These are phyloP conservation scores for Blumeria graminis DNA, from an alignment of 2,329 filamentous ascomycete genomes.

Conservation along the genomic window DNA sequence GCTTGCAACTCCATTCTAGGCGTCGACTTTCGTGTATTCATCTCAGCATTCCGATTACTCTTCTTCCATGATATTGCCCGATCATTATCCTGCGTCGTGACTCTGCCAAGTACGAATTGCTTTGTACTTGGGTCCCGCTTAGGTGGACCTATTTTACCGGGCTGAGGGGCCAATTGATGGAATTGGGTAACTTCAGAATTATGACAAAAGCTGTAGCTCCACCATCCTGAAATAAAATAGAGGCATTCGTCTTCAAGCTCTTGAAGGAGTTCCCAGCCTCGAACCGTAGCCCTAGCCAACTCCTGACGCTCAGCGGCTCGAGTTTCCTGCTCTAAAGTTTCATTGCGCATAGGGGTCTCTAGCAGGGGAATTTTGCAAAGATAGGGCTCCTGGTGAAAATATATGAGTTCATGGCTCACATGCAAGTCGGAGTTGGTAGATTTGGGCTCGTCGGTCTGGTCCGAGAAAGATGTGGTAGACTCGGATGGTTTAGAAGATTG, in stretches of 20 bases:
- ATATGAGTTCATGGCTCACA: slow-evolving; percentile 31
- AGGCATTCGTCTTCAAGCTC: slow-evolving; percentile 45
- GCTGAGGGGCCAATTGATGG: slow-evolving; percentile 38
- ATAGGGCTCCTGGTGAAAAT: slow-evolving; percentile 31
- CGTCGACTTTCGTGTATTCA: slow-evolving; percentile 8
- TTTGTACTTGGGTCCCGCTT: slow-evolving; percentile 38
- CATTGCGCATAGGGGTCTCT: slow-evolving; percentile 20
- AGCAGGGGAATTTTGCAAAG: slow-evolving; percentile 42
- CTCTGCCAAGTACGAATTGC: slow-evolving; percentile 38
- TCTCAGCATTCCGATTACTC: slow-evolving; percentile 7
- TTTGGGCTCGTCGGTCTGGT: slow-evolving; percentile 4
- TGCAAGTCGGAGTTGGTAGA: slow-evolving; percentile 2
- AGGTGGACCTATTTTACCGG: slow-evolving; percentile 35
- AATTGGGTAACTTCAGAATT: slow-evolving; percentile 48
- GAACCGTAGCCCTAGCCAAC: slow-evolving; percentile 37
- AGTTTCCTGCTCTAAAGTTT: slow-evolving; percentile 24
- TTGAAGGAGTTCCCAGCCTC: slow-evolving; percentile 41
- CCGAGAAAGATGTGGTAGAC: slow-evolving; percentile 10
- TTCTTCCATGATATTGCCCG: slow-evolving; percentile 15
- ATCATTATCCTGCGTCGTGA: slow-evolving; percentile 15
- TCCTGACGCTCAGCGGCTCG: slow-evolving; percentile 39
- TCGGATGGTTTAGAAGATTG: slow-evolving; percentile 4
- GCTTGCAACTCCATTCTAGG: slow-evolving; percentile 30
- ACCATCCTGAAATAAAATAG: slow-evolving; percentile 50
- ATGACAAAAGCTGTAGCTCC: slow-evolving; percentile 56